Base-by-base conservation (phyloP, 192 early-diverging fungal genomes). In the Ambispora gerdemannii region DNA sequence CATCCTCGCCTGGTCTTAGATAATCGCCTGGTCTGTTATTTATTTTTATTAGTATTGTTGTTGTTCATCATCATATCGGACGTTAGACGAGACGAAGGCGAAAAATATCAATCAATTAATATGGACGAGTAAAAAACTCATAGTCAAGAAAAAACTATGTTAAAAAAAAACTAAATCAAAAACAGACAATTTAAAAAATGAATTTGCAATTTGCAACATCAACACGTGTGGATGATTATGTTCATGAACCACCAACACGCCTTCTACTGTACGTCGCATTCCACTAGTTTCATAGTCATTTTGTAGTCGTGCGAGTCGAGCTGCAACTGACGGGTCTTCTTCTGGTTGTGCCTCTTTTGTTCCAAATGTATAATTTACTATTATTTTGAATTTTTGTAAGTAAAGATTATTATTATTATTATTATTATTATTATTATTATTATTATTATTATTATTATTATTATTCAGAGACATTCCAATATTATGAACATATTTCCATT, bases 171-270 rank as follows among this genome's bases (percentile, higher is more conserved):
- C 38, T 15, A 43, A 6, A 43, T 15, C 35, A 27, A 17, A 22
- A 34, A 53, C 83, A 72, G 74, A 91, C 89, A 93, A 73, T 74
- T 89, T 88, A 74, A 90, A 91, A 73, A 88, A 91, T 0, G 80
- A 77, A 72, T 89, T 87, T 30, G 84, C 87, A 63, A 89, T 88
- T 71, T 91, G 88, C 35, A 93, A 71, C 85, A 93, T 84, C 13
- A 93, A 77, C 8, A 93, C 88, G 65, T 92, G 90, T 13, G 91
- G 91, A 77, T 91, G 89, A 58, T 83, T 84, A 72, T 92, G 88
- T 58, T 90, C 88, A 76, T 93, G 90, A 36, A 92, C 88, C 1
- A 92, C 82, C 25, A 93, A 69, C 8, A 92, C 85, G 1, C 77
- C 91, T 71, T 91, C 89, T 11, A 93, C 91, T 8, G 86, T 87